Conservation (phyloP, 441 rosid species). For the Corymbia calophylla region DNA sequence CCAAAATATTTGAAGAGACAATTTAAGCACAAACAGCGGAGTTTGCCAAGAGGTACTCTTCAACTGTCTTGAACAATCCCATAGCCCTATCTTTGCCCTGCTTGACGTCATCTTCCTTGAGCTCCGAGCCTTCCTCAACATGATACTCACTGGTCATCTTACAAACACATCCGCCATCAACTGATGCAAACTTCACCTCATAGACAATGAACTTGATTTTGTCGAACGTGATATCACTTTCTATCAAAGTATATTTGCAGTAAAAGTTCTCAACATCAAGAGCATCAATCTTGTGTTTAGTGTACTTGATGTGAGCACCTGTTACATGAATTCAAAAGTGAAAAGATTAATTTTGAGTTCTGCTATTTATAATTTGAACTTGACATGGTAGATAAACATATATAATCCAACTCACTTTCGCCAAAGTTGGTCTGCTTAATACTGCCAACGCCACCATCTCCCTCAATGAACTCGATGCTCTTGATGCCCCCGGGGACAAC, state of each 20-base stretch:
- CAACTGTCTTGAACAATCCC: background rate
- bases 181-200: background rate
- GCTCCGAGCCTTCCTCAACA: background rate
- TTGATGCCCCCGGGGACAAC: background rate
- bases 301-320: background rate
- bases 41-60: background rate
- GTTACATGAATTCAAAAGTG: background rate
- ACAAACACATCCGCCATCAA: background rate
- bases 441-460: background rate
- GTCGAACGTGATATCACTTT: background rate
- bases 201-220: background rate
- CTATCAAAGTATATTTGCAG: constrained; percentile 5
- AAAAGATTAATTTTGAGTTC: background rate
- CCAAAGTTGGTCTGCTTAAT: constrained; percentile 1
- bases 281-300: background rate
- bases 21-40: background rate
- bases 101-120: background rate
- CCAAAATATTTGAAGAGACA: background rate
- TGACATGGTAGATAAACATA: background rate
- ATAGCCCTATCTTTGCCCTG: background rate
- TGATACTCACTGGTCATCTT: background rate
- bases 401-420: background rate
- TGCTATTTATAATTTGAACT: background rate
- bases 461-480: background rate
- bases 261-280: background rate